A percentile compares a stretch with the other conserved stretches of the same genome.
phyloP scores from a whole-genome alignment of 257 asterid species.

The Phtheirospermum japonicum region DNA sequence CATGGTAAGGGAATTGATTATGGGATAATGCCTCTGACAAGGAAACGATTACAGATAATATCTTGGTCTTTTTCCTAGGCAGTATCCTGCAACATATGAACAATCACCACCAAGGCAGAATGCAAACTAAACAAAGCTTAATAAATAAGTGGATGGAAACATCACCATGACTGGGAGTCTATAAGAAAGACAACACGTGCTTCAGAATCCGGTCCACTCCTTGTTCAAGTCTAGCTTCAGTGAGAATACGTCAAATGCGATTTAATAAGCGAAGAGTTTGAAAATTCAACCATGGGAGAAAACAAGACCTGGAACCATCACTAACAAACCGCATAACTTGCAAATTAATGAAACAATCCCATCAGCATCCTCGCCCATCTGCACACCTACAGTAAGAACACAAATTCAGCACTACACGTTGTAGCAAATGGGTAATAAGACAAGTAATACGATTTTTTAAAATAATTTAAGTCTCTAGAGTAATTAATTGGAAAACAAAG shows the following conservation, averaged over 20 bases:
- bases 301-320: constrained; percentile 69
- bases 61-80: constrained; percentile 52
- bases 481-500: neutral
- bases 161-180: constrained; percentile 69
- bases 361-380: constrained; percentile 46
- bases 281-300: constrained; percentile 1
- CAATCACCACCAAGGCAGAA: constrained; percentile 27
- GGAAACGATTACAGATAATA: constrained; percentile 49
- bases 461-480: neutral
- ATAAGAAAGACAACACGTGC: constrained; percentile 51
- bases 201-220: constrained; percentile 48
- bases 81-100: constrained; percentile 49
- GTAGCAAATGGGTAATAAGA: constrained; percentile 8
- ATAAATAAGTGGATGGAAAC: constrained; percentile 21
- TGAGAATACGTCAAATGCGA: neutral
- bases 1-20: constrained; percentile 42
- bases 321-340: constrained; percentile 72
- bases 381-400: constrained; percentile 41
- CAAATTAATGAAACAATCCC: constrained; percentile 44
- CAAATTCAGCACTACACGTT: constrained; percentile 30
- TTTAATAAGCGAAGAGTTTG: neutral
- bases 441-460: constrained; percentile 6
- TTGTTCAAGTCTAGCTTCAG: constrained; percentile 54
- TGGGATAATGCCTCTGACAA: constrained; percentile 57
- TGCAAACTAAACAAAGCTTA: constrained; percentile 19